phyloP scores from a whole-genome alignment of 164 flowering plant species.

The Sextonia rubra region DNA sequence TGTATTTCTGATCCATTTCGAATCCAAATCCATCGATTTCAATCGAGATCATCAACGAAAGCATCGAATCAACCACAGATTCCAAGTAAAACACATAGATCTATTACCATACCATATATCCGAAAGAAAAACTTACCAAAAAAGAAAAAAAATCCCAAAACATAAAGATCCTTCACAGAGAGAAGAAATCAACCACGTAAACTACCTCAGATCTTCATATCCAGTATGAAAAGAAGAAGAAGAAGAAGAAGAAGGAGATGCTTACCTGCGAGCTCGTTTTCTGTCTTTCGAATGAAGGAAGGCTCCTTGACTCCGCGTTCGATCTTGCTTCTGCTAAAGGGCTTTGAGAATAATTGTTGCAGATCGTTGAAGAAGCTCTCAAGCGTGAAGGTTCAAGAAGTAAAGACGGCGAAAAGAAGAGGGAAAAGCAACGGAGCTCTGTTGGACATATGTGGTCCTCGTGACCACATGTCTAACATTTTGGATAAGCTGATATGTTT shows the following conservation, averaged over 20 bases:
- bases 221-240: too few species aligned
- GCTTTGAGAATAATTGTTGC: constrained; percentile 38
- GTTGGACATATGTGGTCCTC: too few species aligned
- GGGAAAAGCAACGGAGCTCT: constrained; percentile 16
- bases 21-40: too few species aligned
- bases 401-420: constrained; percentile 25
- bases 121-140: too few species aligned
- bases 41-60: too few species aligned
- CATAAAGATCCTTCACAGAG: not conserved
- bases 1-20: too few species aligned
- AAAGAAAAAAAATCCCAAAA: not conserved
- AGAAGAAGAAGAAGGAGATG: not conserved
- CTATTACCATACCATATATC: too few species aligned
- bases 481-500: too few species aligned
- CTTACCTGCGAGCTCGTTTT: constrained; percentile 57
- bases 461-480: too few species aligned
- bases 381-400: constrained; percentile 19
- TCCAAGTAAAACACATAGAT: too few species aligned
- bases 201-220: not conserved
- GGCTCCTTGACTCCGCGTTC: constrained; percentile 62
- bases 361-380: constrained; percentile 18
- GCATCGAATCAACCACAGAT: too few species aligned
- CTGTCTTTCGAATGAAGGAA: constrained; percentile 63
- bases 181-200: not conserved
- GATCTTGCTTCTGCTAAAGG: constrained; percentile 62